Conservation (phyloP, 345 rosid genomes). For the Brassica rapa region DNA sequence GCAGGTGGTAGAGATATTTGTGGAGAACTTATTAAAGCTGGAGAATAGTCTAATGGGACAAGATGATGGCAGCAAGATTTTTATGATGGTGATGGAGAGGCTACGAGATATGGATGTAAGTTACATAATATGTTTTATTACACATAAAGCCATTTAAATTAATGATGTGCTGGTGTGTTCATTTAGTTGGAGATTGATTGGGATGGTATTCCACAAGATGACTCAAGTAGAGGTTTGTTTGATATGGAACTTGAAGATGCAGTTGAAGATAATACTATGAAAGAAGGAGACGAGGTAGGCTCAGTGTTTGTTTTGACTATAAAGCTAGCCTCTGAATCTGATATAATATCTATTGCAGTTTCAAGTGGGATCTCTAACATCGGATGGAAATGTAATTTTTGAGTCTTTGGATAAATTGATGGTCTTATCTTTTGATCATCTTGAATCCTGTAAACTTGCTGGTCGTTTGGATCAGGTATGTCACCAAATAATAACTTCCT, state of each 20-base stretch:
- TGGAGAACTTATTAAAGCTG: conserved; percentile 75
- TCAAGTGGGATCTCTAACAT: conserved; percentile 40
- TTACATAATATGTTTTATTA: neutral
- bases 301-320: neutral
- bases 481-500: neutral
- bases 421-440: conserved; percentile 75
- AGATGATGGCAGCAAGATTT: conserved; percentile 63
- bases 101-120: conserved; percentile 88
- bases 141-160: conserved; percentile 1
- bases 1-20: conserved; percentile 47
- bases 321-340: neutral
- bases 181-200: conserved; percentile 71
- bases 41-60: conserved; percentile 66
- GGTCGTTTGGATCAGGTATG: conserved; percentile 71
- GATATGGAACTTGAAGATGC: conserved; percentile 76
- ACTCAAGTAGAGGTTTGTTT: conserved; percentile 71
- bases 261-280: conserved; percentile 39
- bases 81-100: conserved; percentile 68
- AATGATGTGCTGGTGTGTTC: conserved; percentile 35
- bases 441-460: conserved; percentile 63
- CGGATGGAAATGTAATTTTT: conserved; percentile 42
- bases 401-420: conserved; percentile 73
- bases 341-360: conserved; percentile 44
- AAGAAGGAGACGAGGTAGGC: conserved; percentile 56
- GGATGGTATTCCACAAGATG: conserved; percentile 70